Base-by-base conservation (phyloP, 2,329 filamentous ascomycete genomes). In the Torrubiellomyces zombiae region DNA sequence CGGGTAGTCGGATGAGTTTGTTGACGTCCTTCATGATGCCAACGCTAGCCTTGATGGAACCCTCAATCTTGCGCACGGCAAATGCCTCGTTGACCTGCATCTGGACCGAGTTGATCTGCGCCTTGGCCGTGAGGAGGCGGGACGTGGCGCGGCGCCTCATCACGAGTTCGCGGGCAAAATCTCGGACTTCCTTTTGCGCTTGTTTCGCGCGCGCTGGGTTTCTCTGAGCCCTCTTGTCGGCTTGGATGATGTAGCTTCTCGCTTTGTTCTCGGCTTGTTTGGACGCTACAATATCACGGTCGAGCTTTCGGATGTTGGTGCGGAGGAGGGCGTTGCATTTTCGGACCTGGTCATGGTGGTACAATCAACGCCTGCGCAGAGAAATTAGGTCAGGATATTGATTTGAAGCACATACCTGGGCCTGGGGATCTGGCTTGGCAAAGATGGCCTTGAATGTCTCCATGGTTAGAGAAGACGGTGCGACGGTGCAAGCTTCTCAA, bases 1-100 rank as follows among this genome's bases (percentile, higher is more conserved):
- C 79, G 8, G 89, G 89, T 38, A 98, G 53, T 15, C 75, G 65
- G 24, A 94, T 72, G 14, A 95, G 61, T 10, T 64, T 67, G 50
- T 95, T 95, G 31, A 98, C 82, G 48, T 95, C 83, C 54, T 85
- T 86, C 89, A 98, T 95, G 38, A 98, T 85, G 21, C 80, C 78
- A 7, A 86, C 85, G 39, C 75, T 81, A 20, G 78, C 75, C 37
- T 71, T 68, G 44, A 98, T 83, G 42, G 76, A 83, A 22, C 85
- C 86, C 54, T 95, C 85, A 35, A 98, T 95, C 62, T 92, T 92
- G 38, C 82, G 75, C 40, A 95, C 75, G 2, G 82, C 80, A 51
- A 95, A 95, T 2, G 89, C 85, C 56, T 95, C 86, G 44, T 85
- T 82, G 44, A 98, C 86, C 55, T 95, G 89, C 83, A 95, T 92